Base-by-base conservation (phyloP, 345 rosid species). In the Draba incana region DNA sequence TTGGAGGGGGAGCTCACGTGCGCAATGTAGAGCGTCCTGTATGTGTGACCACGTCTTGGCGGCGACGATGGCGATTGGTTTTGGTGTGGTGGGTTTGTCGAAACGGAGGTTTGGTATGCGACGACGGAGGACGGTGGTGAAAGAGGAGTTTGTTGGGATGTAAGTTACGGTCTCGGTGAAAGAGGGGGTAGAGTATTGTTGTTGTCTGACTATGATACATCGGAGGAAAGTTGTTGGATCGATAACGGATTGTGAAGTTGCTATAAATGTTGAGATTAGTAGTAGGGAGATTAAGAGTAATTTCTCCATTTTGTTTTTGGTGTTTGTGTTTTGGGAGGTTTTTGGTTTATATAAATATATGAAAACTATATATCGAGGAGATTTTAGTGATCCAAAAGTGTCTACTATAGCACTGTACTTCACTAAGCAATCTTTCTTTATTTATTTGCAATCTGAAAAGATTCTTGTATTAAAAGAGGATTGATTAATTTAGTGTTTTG, bases 91-190 rank as follows among this genome's bases (percentile, higher is more conserved):
- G 57, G 83, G 69, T 46, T 65, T 64, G 25, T 68, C 59, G 70
- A 78, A 81, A 46, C 82, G 77, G 15, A 78, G 85, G 50, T 84
- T 84, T 8, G 71, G 76, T 11, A 72, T 62, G 39, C 79, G 78
- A 13, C 72, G 23, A 41, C 72, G 64, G 8, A 84, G 77, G 47
- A 78, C 60, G 38, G 75, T 2, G 13, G 67, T 24, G 57, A 75
- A 84, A 0, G 78, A 76, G 41, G 84, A 14, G 64, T 76, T 76
- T 7, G 63, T 52, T 59, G 71, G 72, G 33, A 72, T 69, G 67
- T 15, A 64, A 20, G 20, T 20, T 20, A 20, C 20, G 20, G 20
- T 20, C 20, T 20, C 20, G 20, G 20, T 20, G 20, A 20, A 20
- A 20, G 20, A 20, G 20, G 20, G 20, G 20, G 20, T 20, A 20